Percentiles rank a stretch among this genome's conserved stretches.
Conservation (phyloP, 148 eudicot species). For the Silene uniflora region DNA sequence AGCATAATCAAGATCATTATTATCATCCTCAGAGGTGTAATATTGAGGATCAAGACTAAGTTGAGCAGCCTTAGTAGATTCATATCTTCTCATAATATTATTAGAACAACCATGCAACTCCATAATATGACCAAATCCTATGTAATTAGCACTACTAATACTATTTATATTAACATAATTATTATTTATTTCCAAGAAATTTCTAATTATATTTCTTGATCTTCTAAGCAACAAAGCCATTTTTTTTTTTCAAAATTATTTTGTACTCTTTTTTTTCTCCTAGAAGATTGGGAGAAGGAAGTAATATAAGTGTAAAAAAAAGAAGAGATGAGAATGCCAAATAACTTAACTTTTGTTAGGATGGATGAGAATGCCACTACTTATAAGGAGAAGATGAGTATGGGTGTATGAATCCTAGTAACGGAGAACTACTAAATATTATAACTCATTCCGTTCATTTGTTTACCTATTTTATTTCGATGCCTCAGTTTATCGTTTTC, state of each 20-base stretch:
- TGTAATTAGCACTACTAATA: background rate
- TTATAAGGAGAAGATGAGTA: background rate
- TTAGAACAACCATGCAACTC: conserved; percentile 13
- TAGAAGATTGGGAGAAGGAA: background rate
- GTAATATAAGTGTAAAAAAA: background rate
- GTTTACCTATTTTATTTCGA: no score
- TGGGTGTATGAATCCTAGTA: background rate
- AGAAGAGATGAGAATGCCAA: conserved; percentile 28
- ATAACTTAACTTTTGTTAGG: background rate
- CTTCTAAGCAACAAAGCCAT: conserved; percentile 36
- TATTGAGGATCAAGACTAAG: conserved; percentile 25
- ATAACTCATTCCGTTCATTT: no score
- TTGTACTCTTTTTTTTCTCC: background rate
- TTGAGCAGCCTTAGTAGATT: conserved; percentile 29
- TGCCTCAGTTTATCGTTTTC: no score
- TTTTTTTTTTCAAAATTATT: background rate
- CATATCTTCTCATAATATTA: conserved; percentile 22
- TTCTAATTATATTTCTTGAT: conserved; percentile 22
- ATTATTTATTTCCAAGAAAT: background rate
- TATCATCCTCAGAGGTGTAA: conserved; percentile 28
- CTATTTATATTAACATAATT: background rate
- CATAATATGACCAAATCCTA: background rate
- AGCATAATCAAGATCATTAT: conserved; percentile 13
- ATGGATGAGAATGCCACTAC: conserved; percentile 29
- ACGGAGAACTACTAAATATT: no score